A percentile compares a stretch with the other conserved stretches of the same genome.
These are phyloP conservation scores for Solanum clarkiae DNA, from an alignment of 257 asterid species.

Conservation along the genomic window DNA sequence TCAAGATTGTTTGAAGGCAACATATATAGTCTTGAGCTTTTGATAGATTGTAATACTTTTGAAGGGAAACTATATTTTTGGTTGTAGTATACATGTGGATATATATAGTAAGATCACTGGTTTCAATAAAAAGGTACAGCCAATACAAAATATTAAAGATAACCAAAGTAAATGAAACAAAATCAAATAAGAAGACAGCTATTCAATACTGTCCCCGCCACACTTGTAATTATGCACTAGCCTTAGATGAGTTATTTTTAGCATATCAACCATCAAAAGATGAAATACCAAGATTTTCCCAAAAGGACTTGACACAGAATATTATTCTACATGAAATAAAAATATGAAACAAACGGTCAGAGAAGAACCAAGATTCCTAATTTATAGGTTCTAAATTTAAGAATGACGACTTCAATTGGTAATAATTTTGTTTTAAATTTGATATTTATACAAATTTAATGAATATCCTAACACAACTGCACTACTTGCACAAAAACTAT, in stretches of 20 bases:
- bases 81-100: too few species aligned
- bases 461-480: not conserved
- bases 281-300: not conserved
- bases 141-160: too few species aligned
- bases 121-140: too few species aligned
- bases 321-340: not conserved
- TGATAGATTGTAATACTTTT: not conserved
- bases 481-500: not conserved
- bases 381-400: not conserved
- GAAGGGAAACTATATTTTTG: not conserved
- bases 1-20: not conserved
- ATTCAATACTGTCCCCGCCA: not conserved
- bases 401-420: not conserved
- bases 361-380: not conserved
- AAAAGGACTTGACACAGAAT: not conserved
- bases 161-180: too few species aligned
- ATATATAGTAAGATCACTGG: too few species aligned
- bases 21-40: not conserved
- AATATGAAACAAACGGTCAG: not conserved
- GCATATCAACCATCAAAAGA: not conserved
- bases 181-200: too few species aligned
- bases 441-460: not conserved
- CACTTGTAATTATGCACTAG: not conserved
- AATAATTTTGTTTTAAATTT: fast-evolving
- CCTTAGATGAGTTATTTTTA: not conserved